Percentiles rank a stretch among this genome's conserved stretches.
phyloP scores from a whole-genome alignment of 2,329 filamentous ascomycete species.

The Dothideomycetes sp. region DNA sequence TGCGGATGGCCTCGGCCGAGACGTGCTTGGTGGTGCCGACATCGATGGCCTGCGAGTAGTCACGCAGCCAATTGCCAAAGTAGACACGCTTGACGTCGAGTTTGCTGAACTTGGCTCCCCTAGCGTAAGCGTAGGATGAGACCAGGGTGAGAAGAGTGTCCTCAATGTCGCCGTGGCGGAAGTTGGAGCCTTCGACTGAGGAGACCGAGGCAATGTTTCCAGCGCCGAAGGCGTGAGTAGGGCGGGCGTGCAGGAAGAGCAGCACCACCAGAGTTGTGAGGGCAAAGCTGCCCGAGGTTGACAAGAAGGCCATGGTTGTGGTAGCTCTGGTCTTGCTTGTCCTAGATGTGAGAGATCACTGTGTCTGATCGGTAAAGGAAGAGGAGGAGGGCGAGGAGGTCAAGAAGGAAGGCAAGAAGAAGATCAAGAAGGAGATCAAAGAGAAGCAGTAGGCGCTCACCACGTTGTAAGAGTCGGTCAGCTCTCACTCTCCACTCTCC shows the following conservation, averaged over 20 bases:
- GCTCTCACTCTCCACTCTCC: no score
- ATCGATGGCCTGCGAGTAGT: constrained; percentile 48
- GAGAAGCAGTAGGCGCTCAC: no score
- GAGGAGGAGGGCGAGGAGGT: no score
- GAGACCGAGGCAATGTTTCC: constrained; percentile 39
- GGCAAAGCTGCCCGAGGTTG: constrained; percentile 4
- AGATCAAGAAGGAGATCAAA: no score
- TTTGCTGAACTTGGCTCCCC: constrained; percentile 29
- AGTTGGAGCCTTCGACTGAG: constrained; percentile 40
- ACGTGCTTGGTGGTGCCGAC: constrained; percentile 45
- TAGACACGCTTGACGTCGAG: constrained; percentile 27
- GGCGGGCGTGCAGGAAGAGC: constrained; percentile 16
- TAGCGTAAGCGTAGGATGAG: constrained; percentile 12
- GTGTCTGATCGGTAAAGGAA: no score
- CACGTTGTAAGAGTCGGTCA: no score
- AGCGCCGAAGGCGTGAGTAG: constrained; percentile 37
- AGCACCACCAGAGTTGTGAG: constrained; percentile 10
- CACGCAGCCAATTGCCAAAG: constrained; percentile 39
- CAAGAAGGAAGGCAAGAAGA: no score
- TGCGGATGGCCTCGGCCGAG: constrained; percentile 44
- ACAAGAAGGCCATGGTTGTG: constrained; percentile 2
- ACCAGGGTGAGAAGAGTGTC: constrained; percentile 33
- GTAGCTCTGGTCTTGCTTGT: no score
- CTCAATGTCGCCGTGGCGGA: constrained; percentile 46
- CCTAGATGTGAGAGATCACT: no score